Percentiles rank a stretch among this genome's conserved stretches.
Evolutionary conservation across 2,329 filamentous ascomycete species (phyloP).

Genomic region (Fusarium nodosum): DNA sequence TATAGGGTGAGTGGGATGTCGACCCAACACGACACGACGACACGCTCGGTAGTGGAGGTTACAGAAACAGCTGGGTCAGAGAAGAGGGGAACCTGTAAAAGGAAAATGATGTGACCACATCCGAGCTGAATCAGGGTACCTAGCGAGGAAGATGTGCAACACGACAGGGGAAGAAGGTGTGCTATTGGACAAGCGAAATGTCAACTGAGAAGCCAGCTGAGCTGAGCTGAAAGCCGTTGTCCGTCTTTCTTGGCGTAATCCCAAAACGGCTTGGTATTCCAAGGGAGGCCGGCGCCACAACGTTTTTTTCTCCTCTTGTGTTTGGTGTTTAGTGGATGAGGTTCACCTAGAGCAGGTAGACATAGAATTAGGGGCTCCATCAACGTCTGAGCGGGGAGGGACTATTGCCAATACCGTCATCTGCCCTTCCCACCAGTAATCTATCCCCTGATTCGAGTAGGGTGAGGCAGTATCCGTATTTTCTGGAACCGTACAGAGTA

Average conservation of each 20-base stretch:
- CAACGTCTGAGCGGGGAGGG: slow-evolving; percentile 44
- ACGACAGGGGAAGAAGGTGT: slow-evolving; percentile 29
- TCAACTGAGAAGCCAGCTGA: slow-evolving; percentile 44
- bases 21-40: not conserved
- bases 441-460: slow-evolving; percentile 17
- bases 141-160: slow-evolving; percentile 24
- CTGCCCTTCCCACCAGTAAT: slow-evolving; percentile 31
- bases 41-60: not conserved
- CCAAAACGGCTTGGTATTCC: slow-evolving; percentile 33
- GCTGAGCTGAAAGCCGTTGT: slow-evolving; percentile 51
- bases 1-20: slow-evolving; percentile 14
- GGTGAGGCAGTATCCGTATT: slow-evolving; percentile 1
- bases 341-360: slow-evolving; percentile 31
- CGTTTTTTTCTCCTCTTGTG: slow-evolving; percentile 45
- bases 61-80: slow-evolving; percentile 18
- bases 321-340: slow-evolving; percentile 42
- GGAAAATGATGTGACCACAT: slow-evolving; percentile 35
- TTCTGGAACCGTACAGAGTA: not conserved
- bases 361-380: slow-evolving; percentile 39
- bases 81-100: slow-evolving; percentile 20
- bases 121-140: slow-evolving; percentile 40
- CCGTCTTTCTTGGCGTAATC: slow-evolving; percentile 42
- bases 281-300: slow-evolving; percentile 47
- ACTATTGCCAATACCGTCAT: slow-evolving; percentile 48
- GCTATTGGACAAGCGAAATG: slow-evolving; percentile 35